These are phyloP conservation scores for Penicillium herquei DNA, from an alignment of 495 filamentous ascomycete genomes.

Conservation along the genomic window DNA sequence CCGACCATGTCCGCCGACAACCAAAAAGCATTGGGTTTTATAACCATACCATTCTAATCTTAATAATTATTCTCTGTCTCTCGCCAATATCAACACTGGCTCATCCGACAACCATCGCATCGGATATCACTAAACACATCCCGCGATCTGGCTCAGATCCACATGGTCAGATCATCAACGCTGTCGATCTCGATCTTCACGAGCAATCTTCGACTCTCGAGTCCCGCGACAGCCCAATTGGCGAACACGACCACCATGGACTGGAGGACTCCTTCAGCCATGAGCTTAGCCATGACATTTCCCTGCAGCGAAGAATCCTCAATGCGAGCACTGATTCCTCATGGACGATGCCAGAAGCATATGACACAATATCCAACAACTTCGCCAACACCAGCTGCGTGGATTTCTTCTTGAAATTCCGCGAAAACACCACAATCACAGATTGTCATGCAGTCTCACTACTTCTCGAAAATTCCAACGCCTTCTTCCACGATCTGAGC, in stretches of 20 bases:
- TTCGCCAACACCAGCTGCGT: constrained; percentile 64
- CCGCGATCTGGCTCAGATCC: constrained; percentile 15
- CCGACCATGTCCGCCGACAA: constrained; percentile 4
- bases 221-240: not conserved
- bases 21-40: constrained; percentile 3
- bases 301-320: constrained; percentile 13
- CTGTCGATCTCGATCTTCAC: constrained; percentile 11
- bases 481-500: constrained; percentile 72
- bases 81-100: constrained; percentile 13
- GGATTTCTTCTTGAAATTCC: constrained; percentile 65
- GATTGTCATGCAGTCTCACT: constrained; percentile 73
- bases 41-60: constrained; percentile 20
- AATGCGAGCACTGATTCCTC: constrained; percentile 24
- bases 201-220: constrained; percentile 11
- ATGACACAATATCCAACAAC: constrained; percentile 70
- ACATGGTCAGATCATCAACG: constrained; percentile 19
- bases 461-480: constrained; percentile 67
- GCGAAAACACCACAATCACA: constrained; percentile 60
- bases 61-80: constrained; percentile 25
- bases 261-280: not conserved
- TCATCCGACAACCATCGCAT: constrained; percentile 3
- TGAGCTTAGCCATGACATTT: not conserved
- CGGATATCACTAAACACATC: constrained; percentile 4
- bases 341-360: constrained; percentile 59
- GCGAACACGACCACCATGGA: not conserved